Percentiles rank a stretch among this genome's conserved stretches.
phyloP scores from a whole-genome alignment of 176 grass and related monocot genomes.

The Musa beccarii region DNA sequence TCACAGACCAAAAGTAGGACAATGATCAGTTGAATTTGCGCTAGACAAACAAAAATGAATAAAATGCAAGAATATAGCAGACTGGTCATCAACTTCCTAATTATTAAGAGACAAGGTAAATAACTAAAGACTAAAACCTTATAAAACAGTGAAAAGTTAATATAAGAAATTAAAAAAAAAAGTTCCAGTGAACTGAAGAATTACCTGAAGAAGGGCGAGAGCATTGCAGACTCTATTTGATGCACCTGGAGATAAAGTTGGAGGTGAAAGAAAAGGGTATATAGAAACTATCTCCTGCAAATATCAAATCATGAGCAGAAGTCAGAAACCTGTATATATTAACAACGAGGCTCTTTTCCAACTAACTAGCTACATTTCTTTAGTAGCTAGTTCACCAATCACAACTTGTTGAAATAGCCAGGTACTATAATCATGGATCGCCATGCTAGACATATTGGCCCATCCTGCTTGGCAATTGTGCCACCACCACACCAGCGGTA shows the following conservation, averaged over 20 bases:
- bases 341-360: not conserved
- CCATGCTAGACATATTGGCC: not conserved
- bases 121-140: constrained; percentile 1
- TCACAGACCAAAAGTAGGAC: not conserved
- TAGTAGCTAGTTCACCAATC: not conserved
- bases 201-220: constrained; percentile 16
- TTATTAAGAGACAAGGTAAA: not conserved
- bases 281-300: constrained; percentile 20
- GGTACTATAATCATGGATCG: not conserved
- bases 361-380: not conserved
- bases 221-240: constrained; percentile 17
- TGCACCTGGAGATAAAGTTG: constrained; percentile 1
- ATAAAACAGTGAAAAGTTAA: not conserved
- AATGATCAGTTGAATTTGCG: not conserved
- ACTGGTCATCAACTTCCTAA: not conserved
- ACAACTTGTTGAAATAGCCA: not conserved
- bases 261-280: constrained; percentile 12
- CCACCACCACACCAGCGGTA: too few species aligned
- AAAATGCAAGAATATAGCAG: not conserved
- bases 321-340: not conserved
- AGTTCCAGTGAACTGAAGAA: not conserved
- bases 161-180: not conserved
- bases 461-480: not conserved
- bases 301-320: not conserved
- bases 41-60: not conserved